A percentile compares a stretch with the other conserved stretches of the same genome.
These are phyloP conservation scores for Penicillium sp. DNA, from an alignment of 2,329 filamentous ascomycete genomes.

Conservation along the genomic window DNA sequence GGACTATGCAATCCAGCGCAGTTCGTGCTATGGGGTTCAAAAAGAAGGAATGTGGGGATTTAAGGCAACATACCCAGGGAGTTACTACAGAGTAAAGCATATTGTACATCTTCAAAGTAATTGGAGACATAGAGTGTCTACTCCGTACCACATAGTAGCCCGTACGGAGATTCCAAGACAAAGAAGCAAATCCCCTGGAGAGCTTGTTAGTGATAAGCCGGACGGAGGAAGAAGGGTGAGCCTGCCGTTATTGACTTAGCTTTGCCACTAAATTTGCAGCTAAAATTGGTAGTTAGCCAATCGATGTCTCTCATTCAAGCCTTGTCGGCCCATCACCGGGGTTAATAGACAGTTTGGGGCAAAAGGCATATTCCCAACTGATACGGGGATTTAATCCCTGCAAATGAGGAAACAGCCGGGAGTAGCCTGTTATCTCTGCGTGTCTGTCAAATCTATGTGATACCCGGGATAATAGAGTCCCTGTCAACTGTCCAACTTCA, in stretches of 20 bases:
- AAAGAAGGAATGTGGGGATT: background rate
- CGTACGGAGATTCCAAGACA: background rate
- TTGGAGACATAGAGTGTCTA: background rate
- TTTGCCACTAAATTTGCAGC: background rate
- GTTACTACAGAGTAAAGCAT: background rate
- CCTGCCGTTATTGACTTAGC: constrained; percentile 1
- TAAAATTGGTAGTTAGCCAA: background rate
- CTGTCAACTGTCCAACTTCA: too few relatives aligned
- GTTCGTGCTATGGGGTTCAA: background rate
- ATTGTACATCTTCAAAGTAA: background rate
- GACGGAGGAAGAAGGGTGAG: background rate
- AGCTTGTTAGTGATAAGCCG: constrained; percentile 17
- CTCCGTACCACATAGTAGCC: too few relatives aligned
- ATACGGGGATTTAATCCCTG: background rate
- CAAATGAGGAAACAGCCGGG: background rate
- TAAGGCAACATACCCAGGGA: background rate
- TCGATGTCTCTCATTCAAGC: background rate
- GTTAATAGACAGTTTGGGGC: background rate
- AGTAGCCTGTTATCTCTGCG: background rate
- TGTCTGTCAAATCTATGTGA: background rate
- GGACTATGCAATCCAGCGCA: background rate
- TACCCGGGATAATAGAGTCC: background rate
- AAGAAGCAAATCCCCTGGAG: background rate
- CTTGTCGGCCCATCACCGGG: background rate
- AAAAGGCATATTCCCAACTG: background rate